Conservation (phyloP, 495 filamentous ascomycete genomes). For the Penicillium parvum region DNA sequence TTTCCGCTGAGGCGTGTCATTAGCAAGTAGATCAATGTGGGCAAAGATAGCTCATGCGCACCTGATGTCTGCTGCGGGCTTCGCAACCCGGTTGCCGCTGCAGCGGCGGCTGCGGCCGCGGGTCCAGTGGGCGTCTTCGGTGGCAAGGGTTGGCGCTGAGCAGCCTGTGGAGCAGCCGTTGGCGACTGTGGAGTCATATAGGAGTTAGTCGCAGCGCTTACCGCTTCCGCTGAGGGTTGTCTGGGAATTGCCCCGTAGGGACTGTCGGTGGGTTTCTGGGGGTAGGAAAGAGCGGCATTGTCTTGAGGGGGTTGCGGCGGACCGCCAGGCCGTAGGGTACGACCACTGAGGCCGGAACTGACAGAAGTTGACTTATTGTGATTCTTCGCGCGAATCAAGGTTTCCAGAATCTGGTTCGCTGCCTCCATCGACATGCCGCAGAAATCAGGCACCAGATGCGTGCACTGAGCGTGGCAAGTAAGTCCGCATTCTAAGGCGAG, state of each 20-base stretch:
- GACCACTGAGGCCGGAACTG: conserved; percentile 55
- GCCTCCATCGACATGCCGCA: conserved; percentile 99
- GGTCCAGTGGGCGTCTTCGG: conserved; percentile 33
- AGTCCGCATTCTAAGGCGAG: conserved; percentile 81
- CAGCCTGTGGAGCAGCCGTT: conserved; percentile 25
- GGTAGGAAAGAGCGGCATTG: conserved; percentile 35
- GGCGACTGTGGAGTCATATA: conserved; percentile 43
- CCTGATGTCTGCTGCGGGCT: conserved; percentile 32
- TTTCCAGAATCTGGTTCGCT: conserved; percentile 81
- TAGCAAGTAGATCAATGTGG: not conserved
- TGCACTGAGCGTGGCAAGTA: conserved; percentile 85
- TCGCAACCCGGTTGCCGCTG: conserved; percentile 30
- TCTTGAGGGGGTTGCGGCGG: conserved; percentile 49
- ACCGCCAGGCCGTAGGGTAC: conserved; percentile 59
- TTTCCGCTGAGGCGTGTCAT: conserved; percentile 22
- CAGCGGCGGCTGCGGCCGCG: conserved; percentile 32
- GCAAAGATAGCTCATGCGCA: conserved; percentile 24
- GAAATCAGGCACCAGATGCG: conserved; percentile 96
- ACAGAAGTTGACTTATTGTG: conserved; percentile 45
- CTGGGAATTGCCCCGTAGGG: conserved; percentile 45
- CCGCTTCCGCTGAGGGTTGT: conserved; percentile 43
- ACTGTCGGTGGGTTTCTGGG: conserved; percentile 45
- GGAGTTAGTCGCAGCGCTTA: conserved; percentile 45
- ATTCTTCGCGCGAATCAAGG: conserved; percentile 41
- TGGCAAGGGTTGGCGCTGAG: conserved; percentile 32